Percentiles rank a stretch among this genome's conserved stretches.
phyloP scores from a whole-genome alignment of 306 rosid genomes.

The Corylus avellana region DNA sequence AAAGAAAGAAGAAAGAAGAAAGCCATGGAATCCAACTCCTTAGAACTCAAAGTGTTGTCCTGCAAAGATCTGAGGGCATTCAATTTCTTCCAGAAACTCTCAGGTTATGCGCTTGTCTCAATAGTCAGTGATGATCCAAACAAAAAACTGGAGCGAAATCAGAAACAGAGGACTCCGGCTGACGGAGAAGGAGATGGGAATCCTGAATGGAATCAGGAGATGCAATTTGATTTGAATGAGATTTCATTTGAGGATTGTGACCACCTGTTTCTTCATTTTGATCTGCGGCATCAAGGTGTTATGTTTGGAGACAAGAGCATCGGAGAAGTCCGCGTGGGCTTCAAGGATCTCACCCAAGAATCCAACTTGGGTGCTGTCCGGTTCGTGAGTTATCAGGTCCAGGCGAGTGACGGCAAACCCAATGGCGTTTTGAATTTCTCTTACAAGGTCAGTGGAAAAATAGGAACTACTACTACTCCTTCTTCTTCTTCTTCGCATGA shows the following conservation, averaged over 20 bases:
- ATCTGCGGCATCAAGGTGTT: conserved; percentile 48
- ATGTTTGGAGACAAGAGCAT: conserved; percentile 43
- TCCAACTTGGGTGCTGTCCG: conserved; percentile 8
- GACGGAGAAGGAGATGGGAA: conserved; percentile 25
- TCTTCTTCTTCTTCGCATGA: background rate
- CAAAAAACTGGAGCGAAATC: conserved; percentile 22
- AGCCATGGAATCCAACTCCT: conserved; percentile 30
- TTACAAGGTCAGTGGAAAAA: conserved; percentile 23
- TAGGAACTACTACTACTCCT: too few relatives aligned
- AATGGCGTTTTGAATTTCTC: conserved; percentile 52
- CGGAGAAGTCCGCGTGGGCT: conserved; percentile 45
- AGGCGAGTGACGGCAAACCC: conserved; percentile 38
- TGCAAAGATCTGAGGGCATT: conserved; percentile 42
- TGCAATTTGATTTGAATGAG: conserved; percentile 30
- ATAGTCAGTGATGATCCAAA: conserved; percentile 35
- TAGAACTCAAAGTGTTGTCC: conserved; percentile 49
- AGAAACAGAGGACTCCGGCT: conserved; percentile 33
- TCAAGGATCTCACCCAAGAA: conserved; percentile 36
- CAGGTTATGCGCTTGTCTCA: conserved; percentile 39
- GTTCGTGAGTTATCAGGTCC: conserved; percentile 50
- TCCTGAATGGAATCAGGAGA: conserved; percentile 50
- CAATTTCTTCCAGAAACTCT: conserved; percentile 75
- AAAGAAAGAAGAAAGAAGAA: too few relatives aligned
- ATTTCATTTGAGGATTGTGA: conserved; percentile 20
- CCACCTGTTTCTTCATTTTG: conserved; percentile 33